phyloP scores from a whole-genome alignment of 176 grass and related monocot genomes.

The Oryza punctata region DNA sequence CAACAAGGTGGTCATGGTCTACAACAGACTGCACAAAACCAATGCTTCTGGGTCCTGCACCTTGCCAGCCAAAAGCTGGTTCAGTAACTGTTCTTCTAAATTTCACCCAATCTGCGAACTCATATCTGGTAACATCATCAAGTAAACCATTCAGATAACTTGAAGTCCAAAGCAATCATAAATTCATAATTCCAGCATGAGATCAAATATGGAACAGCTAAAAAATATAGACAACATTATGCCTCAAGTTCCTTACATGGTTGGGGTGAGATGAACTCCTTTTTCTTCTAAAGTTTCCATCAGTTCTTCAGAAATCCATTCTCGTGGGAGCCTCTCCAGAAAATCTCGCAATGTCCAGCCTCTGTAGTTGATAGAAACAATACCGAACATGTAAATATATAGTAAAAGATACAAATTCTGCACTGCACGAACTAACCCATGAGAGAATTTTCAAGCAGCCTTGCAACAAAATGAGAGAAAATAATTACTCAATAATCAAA shows the following conservation, averaged over 20 bases:
- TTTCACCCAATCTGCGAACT: conserved; percentile 92
- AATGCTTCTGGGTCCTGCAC: conserved; percentile 82
- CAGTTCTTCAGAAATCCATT: conserved; percentile 99
- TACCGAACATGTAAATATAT: conserved; percentile 16
- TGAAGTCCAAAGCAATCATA: conserved; percentile 11
- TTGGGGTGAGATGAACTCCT: conserved; percentile 94
- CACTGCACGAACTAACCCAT: conserved; percentile 2
- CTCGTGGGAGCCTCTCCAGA: conserved; percentile 94
- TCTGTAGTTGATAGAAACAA: conserved; percentile 52
- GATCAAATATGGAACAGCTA: conserved; percentile 22
- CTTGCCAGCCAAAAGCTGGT: conserved; percentile 92
- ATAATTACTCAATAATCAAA: neutral
- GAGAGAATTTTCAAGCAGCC: conserved; percentile 10
- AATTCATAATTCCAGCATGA: conserved; percentile 13
- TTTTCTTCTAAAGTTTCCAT: conserved; percentile 91
- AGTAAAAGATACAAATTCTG: conserved; percentile 5
- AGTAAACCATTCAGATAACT: conserved; percentile 39
- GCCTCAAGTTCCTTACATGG: conserved; percentile 66
- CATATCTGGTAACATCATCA: conserved; percentile 71
- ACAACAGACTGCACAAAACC: conserved; percentile 91
- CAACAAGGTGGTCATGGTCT: conserved; percentile 69
- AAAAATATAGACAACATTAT: conserved; percentile 22
- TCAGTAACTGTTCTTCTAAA: conserved; percentile 77
- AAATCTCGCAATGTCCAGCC: conserved; percentile 88
- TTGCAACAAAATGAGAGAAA: conserved; percentile 15